phyloP scores from a whole-genome alignment of 257 asterid species.

The Solanum pinnatisectum region DNA sequence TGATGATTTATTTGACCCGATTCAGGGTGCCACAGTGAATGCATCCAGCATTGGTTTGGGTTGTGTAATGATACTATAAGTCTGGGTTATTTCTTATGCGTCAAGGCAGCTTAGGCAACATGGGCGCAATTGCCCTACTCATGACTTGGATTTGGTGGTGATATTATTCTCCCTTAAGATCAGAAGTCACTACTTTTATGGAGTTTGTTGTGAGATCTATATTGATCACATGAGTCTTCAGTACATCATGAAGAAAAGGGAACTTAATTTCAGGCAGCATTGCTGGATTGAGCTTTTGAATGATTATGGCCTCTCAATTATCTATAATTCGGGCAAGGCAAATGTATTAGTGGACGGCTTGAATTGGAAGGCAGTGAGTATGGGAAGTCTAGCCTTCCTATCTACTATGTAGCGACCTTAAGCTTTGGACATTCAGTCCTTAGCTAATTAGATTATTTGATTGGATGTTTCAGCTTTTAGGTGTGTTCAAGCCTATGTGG shows the following conservation, averaged over 20 bases:
- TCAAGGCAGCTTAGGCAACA: no score
- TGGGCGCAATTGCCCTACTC: no score
- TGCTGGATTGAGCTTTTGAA: no score
- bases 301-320: not conserved
- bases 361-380: not conserved
- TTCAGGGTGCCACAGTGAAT: no score
- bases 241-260: not conserved
- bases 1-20: no score
- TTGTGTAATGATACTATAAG: no score
- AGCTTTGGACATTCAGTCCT: not conserved
- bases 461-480: not conserved
- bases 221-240: not conserved
- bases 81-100: no score
- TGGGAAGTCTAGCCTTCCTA: not conserved
- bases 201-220: not conserved
- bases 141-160: no score
- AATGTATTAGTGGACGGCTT: not conserved
- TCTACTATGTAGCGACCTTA: no score
- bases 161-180: not conserved
- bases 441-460: not conserved
- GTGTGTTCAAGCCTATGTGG: not conserved
- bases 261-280: not conserved
- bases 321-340: not conserved
- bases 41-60: no score
- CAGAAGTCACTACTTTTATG: not conserved